These are phyloP conservation scores for Leonotis leonurus DNA, from an alignment of 257 asterid species.

Conservation along the genomic window DNA sequence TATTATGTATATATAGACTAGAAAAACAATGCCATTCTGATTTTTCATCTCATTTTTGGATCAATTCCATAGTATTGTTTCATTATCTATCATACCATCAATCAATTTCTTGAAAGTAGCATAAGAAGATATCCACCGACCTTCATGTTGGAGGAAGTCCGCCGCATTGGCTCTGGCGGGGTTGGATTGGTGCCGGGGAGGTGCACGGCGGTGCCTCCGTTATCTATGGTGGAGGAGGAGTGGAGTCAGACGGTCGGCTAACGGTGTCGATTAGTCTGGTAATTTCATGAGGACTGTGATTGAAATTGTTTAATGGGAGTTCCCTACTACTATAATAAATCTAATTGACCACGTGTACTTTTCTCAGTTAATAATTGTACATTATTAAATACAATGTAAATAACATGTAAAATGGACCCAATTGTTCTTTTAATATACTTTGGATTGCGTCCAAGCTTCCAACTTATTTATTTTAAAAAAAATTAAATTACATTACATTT, in stretches of 20 bases:
- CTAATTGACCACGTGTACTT: too few species aligned
- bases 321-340: too few species aligned
- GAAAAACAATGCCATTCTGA: too few species aligned
- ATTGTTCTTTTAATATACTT: too few species aligned
- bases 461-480: too few species aligned
- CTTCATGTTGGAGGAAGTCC: slow-evolving; percentile 27
- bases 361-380: too few species aligned
- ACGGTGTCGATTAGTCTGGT: slow-evolving; percentile 53
- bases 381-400: too few species aligned
- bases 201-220: not conserved
- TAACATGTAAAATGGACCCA: too few species aligned
- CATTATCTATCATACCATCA: slow-evolving; percentile 11
- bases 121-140: slow-evolving; percentile 41
- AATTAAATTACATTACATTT: too few species aligned
- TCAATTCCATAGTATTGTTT: too few species aligned
- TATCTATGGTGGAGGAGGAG: slow-evolving; percentile 18
- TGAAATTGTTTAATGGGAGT: slow-evolving; percentile 23
- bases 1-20: too few species aligned
- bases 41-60: not conserved
- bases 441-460: too few species aligned
- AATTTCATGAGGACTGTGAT: slow-evolving; percentile 45
- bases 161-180: slow-evolving; percentile 44
- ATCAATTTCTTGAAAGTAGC: slow-evolving; percentile 22
- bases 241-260: slow-evolving; percentile 37
- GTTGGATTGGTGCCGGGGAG: slow-evolving; percentile 41